Base-by-base conservation (phyloP, 257 asterid species). In the Agastache rugosa region DNA sequence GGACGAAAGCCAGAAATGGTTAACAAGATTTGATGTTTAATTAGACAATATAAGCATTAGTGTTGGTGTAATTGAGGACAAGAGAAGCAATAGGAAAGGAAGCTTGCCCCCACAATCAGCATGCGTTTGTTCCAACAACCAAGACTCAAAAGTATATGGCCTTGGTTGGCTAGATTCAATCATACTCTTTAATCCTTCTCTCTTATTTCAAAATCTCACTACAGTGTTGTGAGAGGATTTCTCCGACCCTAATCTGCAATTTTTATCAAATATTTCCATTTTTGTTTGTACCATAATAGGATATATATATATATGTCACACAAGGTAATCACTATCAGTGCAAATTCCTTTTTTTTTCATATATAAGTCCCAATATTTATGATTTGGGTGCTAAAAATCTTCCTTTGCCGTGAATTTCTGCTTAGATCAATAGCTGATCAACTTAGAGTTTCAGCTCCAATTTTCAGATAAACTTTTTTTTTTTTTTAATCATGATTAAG, bases 51-150 rank as follows among this genome's bases (percentile, higher is more conserved):
- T 9, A 51, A 51, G 12, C 58, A 51, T 51, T n/a, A 50, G 53
- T 22, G 51, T 23, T 39, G 77, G 72, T 77, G 11, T 69, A 39
- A 69, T 63, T 48, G n/a, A n/a, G n/a, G n/a, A n/a, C n/a, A n/a
- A n/a, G n/a, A n/a, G n/a, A n/a, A n/a, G n/a, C n/a, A n/a, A n/a
- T n/a, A n/a, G n/a, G n/a, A n/a, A n/a, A n/a, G n/a, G n/a, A n/a
- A n/a, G n/a, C n/a, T n/a, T n/a, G n/a, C n/a, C n/a, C n/a, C n/a
- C n/a, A n/a, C n/a, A n/a, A n/a, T n/a, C n/a, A n/a, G n/a, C n/a
- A n/a, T n/a, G n/a, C n/a, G n/a, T n/a, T n/a, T n/a, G n/a, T n/a
- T n/a, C n/a, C n/a, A n/a, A n/a, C n/a, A n/a, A n/a, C n/a, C n/a
- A n/a, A n/a, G n/a, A n/a, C n/a, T n/a, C n/a, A n/a, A n/a, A n/a